A percentile compares a stretch with the other conserved stretches of the same genome.
Conservation (phyloP, 306 rosid genomes). For the Cucurbita moschata region DNA sequence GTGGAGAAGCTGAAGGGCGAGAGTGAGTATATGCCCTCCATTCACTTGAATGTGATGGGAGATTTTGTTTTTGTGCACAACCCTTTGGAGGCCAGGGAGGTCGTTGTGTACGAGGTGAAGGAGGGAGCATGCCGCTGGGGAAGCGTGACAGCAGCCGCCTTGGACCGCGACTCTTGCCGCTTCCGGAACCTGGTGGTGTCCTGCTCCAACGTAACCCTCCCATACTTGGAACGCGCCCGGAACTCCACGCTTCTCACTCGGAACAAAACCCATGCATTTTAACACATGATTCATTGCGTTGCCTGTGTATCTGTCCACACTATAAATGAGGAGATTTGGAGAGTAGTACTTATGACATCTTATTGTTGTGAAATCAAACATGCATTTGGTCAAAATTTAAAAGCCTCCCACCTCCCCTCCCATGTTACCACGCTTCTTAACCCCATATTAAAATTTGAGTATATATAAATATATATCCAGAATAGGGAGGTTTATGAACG, state of each 20-base stretch:
- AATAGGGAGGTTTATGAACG: too few species aligned
- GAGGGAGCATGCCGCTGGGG: constrained; percentile 30
- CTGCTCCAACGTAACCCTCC: constrained; percentile 28
- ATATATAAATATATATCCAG: too few species aligned
- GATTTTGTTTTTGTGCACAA: constrained; percentile 32
- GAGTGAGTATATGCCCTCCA: constrained; percentile 22
- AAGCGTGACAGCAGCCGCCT: constrained; percentile 21
- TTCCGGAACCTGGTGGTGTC: constrained; percentile 33
- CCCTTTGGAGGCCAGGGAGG: constrained; percentile 14
- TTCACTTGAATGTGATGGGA: constrained; percentile 27
- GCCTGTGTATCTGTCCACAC: too few species aligned
- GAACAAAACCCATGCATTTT: too few species aligned
- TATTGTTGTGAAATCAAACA: too few species aligned
- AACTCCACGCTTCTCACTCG: background rate
- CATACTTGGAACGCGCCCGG: constrained; percentile 11
- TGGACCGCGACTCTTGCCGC: constrained; percentile 7
- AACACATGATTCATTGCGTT: too few species aligned
- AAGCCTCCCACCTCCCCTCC: too few species aligned
- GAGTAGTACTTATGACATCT: too few species aligned
- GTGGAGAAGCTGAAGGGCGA: constrained; percentile 23
- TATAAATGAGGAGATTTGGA: too few species aligned
- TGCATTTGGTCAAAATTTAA: too few species aligned
- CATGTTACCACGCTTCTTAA: too few species aligned
- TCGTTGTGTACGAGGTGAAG: constrained; percentile 32
- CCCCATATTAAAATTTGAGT: too few species aligned